Conservation (phyloP, 2,329 filamentous ascomycete species). For the Phaeosphaeria sp. region DNA sequence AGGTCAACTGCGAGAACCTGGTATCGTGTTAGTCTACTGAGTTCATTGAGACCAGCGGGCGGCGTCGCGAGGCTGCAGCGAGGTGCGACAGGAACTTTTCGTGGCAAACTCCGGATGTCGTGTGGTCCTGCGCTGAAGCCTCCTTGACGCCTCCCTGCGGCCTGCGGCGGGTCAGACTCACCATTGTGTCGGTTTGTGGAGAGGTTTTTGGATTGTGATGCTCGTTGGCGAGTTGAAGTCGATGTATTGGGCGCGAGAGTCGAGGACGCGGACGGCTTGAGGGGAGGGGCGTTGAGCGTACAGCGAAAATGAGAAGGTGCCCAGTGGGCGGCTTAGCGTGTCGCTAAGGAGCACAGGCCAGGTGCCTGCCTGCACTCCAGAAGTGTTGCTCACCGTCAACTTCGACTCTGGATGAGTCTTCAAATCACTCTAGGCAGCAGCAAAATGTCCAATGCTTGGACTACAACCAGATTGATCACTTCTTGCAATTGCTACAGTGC, state of each 20-base stretch:
- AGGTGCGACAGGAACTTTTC: conserved; percentile 30
- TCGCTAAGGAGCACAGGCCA: conserved; percentile 1
- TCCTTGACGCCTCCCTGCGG: conserved; percentile 11
- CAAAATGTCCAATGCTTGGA: not conserved
- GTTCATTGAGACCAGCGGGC: conserved; percentile 18
- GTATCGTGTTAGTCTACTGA: conserved; percentile 19
- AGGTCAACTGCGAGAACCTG: conserved; percentile 99
- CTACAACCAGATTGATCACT: not conserved
- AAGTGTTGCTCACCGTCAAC: conserved; percentile 1
- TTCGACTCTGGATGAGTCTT: not conserved
- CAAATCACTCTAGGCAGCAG: conserved; percentile 1
- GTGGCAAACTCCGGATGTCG: conserved; percentile 44
- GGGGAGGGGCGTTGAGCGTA: conserved; percentile 19
- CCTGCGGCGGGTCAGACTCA: conserved; percentile 35
- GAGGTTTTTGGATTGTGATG: conserved; percentile 36
- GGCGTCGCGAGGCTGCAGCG: conserved; percentile 18
- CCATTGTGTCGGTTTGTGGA: conserved; percentile 49
- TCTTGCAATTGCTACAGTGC: not conserved
- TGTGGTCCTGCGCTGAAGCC: conserved; percentile 31
- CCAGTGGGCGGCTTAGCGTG: conserved; percentile 11
- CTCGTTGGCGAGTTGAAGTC: conserved; percentile 38
- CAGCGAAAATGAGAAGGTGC: too few species aligned
- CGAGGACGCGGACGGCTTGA: conserved; percentile 43
- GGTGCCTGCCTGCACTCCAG: too few species aligned
- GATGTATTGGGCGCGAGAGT: conserved; percentile 44